Base-by-base conservation (phyloP, 345 rosid genomes). In the Zanthoxylum bungeanum region DNA sequence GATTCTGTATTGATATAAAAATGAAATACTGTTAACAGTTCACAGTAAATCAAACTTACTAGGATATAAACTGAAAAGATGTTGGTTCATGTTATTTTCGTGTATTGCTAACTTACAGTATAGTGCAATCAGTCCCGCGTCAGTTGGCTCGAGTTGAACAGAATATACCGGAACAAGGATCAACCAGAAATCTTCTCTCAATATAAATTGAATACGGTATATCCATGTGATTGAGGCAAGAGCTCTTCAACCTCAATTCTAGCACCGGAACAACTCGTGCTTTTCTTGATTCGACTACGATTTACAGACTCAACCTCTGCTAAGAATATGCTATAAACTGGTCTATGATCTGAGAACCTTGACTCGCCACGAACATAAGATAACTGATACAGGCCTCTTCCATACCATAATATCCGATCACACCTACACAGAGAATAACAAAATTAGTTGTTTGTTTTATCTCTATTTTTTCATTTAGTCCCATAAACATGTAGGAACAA, bases 301-400 rank as follows among this genome's bases (percentile, higher is more conserved):
- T 79, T 80, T 12, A 87, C 80, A 0, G 92, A 91, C 83, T 93
- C 99, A 64, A 96, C 88, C 85, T 91, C 98, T 12, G 91, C 98
- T 12, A 68, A 74, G 75, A 96, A 96, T 61, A 91, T 62, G 77
- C 98, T 83, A 73, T 87, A 93, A 49, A 96, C 99, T 37, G 98
- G 98, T 68, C 99, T 88, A 58, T 96, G 99, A 79, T 96, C 99
- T 11, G 99, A 96, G 87, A 96, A 96, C 76, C 87, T 88, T 9
- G 99, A 93, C 82, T 96, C 99, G 24, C 98, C 99, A n/a, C 98
- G 86, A 50, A 91, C 99, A 69, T 96, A 93, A 16, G 98, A 91
- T 71, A 96, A 77, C 71, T 89, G 98, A 70, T 46, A 27, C 60
- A 96, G 81, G 64, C 99, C 99, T 77, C 79, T 82, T 64, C 99